phyloP scores from a whole-genome alignment of 257 asterid genomes.

The Parsonsia alboflavescens region DNA sequence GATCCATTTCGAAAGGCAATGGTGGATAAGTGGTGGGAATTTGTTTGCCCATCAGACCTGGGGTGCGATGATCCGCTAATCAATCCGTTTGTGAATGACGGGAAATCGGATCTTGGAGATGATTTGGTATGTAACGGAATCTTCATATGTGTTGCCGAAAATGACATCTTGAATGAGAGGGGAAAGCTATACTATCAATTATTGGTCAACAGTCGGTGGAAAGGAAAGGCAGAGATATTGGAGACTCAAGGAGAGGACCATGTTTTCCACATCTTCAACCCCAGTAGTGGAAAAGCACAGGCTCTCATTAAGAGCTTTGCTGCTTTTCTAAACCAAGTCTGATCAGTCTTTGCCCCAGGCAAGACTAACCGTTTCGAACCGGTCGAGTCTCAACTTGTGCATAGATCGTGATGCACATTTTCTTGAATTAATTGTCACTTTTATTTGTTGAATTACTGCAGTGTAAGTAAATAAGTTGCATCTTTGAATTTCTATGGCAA shows the following conservation, averaged over 20 bases:
- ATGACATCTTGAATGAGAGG: slow-evolving; percentile 64
- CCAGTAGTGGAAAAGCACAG: slow-evolving; percentile 33
- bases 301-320: slow-evolving; percentile 33
- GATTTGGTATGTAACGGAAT: slow-evolving; percentile 33
- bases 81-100: slow-evolving; percentile 50
- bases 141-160: slow-evolving; percentile 59
- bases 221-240: slow-evolving; percentile 44
- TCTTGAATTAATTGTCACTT: neutral
- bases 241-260: slow-evolving; percentile 68
- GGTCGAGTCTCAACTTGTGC: no score
- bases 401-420: neutral
- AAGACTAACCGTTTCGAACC: no score
- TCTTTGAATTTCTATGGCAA: neutral
- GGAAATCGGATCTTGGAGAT: slow-evolving; percentile 18
- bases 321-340: slow-evolving; percentile 35
- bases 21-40: slow-evolving; percentile 75
- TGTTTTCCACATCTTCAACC: slow-evolving; percentile 55
- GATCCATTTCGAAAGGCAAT: slow-evolving; percentile 45
- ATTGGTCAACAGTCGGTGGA: slow-evolving; percentile 42
- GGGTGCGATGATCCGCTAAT: slow-evolving; percentile 63
- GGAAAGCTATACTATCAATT: slow-evolving; percentile 43
- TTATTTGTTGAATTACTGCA: neutral
- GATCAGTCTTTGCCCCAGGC: neutral
- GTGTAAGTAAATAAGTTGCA: neutral
- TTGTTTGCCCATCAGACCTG: slow-evolving; percentile 51